Base-by-base conservation (phyloP, 2,329 filamentous ascomycete species). In the Periconia sp. region DNA sequence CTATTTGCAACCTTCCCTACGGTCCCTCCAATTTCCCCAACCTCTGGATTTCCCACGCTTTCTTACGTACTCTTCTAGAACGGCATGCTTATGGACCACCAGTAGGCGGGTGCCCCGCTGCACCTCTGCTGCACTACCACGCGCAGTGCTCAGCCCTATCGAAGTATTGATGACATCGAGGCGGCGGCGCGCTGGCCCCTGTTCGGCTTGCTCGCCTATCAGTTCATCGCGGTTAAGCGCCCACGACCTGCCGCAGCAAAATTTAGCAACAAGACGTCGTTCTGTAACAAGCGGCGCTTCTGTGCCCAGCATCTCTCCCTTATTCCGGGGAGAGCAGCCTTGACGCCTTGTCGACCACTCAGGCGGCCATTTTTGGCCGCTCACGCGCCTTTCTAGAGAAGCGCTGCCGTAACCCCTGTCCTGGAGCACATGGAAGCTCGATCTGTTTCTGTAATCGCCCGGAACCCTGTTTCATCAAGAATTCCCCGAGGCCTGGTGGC, bases 241-340 rank as follows among this genome's bases (percentile, higher is more conserved):
- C 55, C 51, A 54, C 50, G 54, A 48, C 52, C 52, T 59, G 50
- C 54, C 47, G 53, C 40, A 47, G 49, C 50, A 48, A 40, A 43
- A 50, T 50, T 42, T 37, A 47, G 38, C 43, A 56, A 65, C 64
- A 68, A 67, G n/a, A n/a, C n/a, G n/a, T n/a, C n/a, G n/a, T n/a
- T n/a, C n/a, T n/a, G n/a, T n/a, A n/a, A n/a, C n/a, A n/a, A 68
- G 62, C 64, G 65, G 65, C 66, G 64, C 64, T 66, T 65, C 59
- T 44, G 46, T 56, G 49, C 46, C 55, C 51, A 52, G 52, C 46
- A 46, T 30, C 25, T 36, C 45, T 52, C 55, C 56, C 57, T 57
- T 54, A 52, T 53, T 46, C 43, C 48, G 52, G 43, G 50, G 48
- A 43, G 52, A 43, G 56, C 57, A n/a, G n/a, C n/a, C n/a, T n/a